Evolutionary conservation across 257 asterid genomes (phyloP), one percentile per base, ranked within the genome.

Genomic region (Capsicum chinense): DNA sequence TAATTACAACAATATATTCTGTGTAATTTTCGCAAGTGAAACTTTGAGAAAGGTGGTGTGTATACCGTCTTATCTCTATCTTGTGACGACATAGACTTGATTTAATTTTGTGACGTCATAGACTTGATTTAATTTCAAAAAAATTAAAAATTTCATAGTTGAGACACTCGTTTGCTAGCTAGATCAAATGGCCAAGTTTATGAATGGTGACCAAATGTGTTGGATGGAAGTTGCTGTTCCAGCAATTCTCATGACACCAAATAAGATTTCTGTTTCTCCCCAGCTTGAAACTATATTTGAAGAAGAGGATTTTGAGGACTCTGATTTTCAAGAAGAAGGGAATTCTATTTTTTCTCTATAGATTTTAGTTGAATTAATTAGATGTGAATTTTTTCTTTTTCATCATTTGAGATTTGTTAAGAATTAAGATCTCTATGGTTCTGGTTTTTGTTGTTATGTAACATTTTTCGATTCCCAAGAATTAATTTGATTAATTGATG

Each of bases 161-260:
- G 1, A 1, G 33, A 26, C 33, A 54, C 58, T 54, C 58, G 12
- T 54, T 54, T 54, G 58, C 5, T 54, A 54, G 15, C 58, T 52
- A 52, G 66, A 7, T 63, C 0, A 4, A 39, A 69, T 69, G 79
- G 15, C 79, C 0, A 66, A 66, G 44, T 26, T 33, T 11, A 16
- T 70, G n/a, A 47, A n/a, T 47, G 35, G 39, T 2, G 7, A n/a
- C 6, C 8, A 5, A 71, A 71, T 47, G 11, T 26, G 3, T 66
- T 73, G 80, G 80, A 73, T 73, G 57, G 80, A 73, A 48, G 16
- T 73, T 73, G 80, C 42, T 47, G 59, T 73, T 10, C 80, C 80
- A 73, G n/a, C 2, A 4, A 5, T 19, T 5, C 5, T 48, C 0
- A 73, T 47, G 10, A 58, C 42, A 73, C 59, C 59, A 0, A 5